Percentiles rank a stretch among this genome's conserved stretches.
phyloP scores from a whole-genome alignment of 2,329 filamentous ascomycete genomes.

The Botrytis fragariae region DNA sequence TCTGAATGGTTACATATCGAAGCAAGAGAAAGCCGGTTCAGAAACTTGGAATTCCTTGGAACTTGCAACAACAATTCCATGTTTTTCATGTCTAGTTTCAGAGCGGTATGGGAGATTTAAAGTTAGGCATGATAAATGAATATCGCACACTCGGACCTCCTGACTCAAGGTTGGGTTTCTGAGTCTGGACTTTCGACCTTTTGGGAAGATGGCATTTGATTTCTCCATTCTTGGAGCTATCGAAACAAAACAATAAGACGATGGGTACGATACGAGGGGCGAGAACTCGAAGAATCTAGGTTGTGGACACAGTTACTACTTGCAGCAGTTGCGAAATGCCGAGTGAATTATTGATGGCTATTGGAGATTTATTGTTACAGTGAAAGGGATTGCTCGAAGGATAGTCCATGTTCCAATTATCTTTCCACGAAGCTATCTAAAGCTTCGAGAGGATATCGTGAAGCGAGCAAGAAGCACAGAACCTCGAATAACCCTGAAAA shows the following conservation, averaged over 20 bases:
- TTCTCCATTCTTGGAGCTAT: not conserved
- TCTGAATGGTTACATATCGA: not conserved
- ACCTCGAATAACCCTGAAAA: not conserved
- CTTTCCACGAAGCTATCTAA: not conserved
- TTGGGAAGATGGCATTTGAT: not conserved
- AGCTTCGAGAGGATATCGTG: not conserved
- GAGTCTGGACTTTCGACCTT: not conserved
- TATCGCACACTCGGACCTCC: not conserved
- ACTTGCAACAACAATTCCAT: not conserved
- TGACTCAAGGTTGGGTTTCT: not conserved
- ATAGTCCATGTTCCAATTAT: not conserved
- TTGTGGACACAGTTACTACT: not conserved
- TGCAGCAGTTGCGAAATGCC: not conserved
- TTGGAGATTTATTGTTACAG: not conserved
- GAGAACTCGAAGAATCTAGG: not conserved
- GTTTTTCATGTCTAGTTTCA: not conserved
- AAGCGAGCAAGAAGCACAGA: slow-evolving; percentile 2
- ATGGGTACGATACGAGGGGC: not conserved
- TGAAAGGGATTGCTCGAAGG: not conserved
- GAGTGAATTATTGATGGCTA: not conserved
- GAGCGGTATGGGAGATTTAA: not conserved
- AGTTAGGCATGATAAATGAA: not conserved
- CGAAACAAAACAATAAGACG: not conserved
- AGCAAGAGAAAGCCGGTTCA: not conserved
- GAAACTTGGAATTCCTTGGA: not conserved